Evolutionary conservation across 106 monocot species (phyloP).

Genomic region (Acanthochlamys bracteata): DNA sequence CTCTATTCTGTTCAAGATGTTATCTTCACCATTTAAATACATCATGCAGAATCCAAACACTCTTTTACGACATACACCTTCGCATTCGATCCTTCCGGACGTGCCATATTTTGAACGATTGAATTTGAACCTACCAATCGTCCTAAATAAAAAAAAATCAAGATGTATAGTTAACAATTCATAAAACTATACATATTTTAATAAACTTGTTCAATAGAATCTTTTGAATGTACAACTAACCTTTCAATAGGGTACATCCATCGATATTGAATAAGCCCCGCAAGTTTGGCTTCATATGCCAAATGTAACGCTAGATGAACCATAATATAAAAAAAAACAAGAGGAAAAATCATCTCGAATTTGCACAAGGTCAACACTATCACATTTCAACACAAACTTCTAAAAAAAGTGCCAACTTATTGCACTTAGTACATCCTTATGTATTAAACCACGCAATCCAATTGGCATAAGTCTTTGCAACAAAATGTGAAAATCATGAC

Average conservation of each 20-base stretch:
- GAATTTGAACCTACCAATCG: too few relatives aligned
- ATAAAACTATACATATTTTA: neutral
- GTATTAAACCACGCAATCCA: neutral
- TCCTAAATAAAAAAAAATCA: too few relatives aligned
- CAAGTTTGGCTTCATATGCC: constrained; percentile 1
- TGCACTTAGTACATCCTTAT: neutral
- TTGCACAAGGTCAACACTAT: neutral
- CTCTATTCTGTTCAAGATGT: too few relatives aligned
- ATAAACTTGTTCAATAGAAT: neutral
- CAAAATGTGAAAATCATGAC: constrained; percentile 1
- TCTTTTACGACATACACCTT: too few relatives aligned
- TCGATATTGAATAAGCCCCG: constrained; percentile 4
- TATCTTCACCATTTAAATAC: too few relatives aligned
- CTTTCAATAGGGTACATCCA: constrained; percentile 14
- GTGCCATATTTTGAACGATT: too few relatives aligned
- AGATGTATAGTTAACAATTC: too few relatives aligned
- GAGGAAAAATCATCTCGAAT: constrained; percentile 2
- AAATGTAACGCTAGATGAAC: constrained; percentile 14
- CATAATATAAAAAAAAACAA: constrained; percentile 14
- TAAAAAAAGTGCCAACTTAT: neutral
- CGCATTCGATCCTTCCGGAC: too few relatives aligned
- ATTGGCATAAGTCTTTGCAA: neutral
- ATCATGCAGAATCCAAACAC: too few relatives aligned
- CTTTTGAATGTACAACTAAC: neutral
- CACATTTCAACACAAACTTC: neutral